Evolutionary conservation across 169 alveolate species (phyloP).

Genomic region (Eimeria sp.): DNA sequence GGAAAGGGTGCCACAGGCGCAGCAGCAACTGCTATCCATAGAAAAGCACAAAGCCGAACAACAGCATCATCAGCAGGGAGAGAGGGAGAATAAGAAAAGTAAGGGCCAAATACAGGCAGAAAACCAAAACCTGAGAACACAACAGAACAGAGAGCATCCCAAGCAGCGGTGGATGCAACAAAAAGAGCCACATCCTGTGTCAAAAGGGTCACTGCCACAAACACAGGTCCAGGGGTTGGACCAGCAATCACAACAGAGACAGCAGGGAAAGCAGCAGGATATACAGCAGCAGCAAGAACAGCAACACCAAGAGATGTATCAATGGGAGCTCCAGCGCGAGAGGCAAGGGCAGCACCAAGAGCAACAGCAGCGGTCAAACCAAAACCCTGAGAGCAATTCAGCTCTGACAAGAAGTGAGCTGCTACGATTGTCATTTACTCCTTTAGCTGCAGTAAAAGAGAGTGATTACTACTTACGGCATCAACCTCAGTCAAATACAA

Average conservation of each 20-base stretch:
- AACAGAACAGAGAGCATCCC: not conserved
- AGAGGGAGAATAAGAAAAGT: not conserved
- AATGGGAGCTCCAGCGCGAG: not conserved
- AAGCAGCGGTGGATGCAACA: conserved; percentile 4
- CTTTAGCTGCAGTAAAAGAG: not conserved
- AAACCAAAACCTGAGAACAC: not conserved
- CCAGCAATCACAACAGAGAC: not conserved
- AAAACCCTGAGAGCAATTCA: not conserved
- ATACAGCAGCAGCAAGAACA: not conserved
- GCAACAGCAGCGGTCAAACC: not conserved
- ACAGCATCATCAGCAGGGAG: conserved; percentile 15
- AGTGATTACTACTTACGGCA: not conserved
- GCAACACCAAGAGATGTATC: not conserved
- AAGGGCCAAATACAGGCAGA: not conserved
- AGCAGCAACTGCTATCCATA: not conserved
- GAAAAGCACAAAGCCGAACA: not conserved
- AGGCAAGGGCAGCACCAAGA: not conserved
- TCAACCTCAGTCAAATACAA: not conserved
- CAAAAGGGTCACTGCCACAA: not conserved
- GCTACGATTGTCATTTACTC: not conserved
- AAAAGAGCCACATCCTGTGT: not conserved
- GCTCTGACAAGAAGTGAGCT: conserved; percentile 5
- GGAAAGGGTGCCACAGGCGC: not conserved
- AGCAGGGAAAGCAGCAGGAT: conserved; percentile 7
- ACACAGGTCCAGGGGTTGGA: not conserved